Conservation (phyloP, 305 asterid species). For the Fraxinus greggii region DNA sequence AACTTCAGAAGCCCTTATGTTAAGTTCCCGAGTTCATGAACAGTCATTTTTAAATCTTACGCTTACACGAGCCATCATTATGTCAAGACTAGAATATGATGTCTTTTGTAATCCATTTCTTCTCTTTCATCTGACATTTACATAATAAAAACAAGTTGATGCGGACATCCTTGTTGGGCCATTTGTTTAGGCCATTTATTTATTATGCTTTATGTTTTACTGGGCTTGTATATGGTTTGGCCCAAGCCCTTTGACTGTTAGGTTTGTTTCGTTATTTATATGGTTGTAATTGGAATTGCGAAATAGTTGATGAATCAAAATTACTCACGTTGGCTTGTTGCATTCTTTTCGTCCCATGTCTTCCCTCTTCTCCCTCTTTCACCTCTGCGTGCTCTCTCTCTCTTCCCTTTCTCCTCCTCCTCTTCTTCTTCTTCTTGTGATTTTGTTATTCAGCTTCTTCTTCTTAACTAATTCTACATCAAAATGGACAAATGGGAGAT, state of each 20-base stretch:
- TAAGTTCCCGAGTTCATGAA: conserved; percentile 1
- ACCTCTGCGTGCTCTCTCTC: not conserved
- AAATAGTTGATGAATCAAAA: not conserved
- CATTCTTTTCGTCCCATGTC: not conserved
- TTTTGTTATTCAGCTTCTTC: no score
- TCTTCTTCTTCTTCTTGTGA: no score
- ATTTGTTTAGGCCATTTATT: no score
- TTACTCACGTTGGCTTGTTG: not conserved
- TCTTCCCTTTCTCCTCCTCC: not conserved
- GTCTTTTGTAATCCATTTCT: conserved; percentile 4
- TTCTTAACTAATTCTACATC: no score
- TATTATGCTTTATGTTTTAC: no score
- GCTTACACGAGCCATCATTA: conserved; percentile 13
- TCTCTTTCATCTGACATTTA: not conserved
- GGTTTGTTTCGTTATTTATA: not conserved
- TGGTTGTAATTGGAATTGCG: not conserved
- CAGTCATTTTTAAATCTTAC: not conserved
- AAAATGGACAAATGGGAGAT: no score
- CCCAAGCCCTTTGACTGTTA: not conserved
- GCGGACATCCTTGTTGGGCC: no score
- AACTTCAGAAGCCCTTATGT: not conserved
- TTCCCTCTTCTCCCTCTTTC: no score
- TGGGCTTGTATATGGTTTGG: not conserved
- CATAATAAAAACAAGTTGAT: not conserved
- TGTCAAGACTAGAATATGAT: conserved; percentile 15